Percentiles rank a stretch among this genome's conserved stretches.
Evolutionary conservation across 768 basidiomycete genomes (phyloP).

Genomic region (Serendipita sp.): DNA sequence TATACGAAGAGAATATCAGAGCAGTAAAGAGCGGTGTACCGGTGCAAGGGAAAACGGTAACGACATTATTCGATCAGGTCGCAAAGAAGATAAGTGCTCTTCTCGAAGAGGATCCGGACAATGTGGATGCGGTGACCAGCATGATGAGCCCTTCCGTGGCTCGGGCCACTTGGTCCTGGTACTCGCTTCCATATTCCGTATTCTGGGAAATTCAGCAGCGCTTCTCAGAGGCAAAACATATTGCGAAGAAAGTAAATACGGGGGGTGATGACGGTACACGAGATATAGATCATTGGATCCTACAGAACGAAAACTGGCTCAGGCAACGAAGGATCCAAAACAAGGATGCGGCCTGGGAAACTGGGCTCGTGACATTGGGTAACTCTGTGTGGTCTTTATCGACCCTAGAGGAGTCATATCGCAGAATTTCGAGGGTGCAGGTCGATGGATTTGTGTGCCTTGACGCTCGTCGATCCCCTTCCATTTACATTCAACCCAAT

Average conservation of each 20-base stretch:
- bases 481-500: conserved; percentile 7
- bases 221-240: background rate
- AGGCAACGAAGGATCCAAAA: background rate
- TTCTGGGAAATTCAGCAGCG: background rate
- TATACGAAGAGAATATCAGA: background rate
- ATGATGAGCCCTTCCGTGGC: background rate
- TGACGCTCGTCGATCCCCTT: conserved; percentile 5
- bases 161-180: background rate
- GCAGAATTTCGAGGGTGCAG: background rate
- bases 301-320: background rate
- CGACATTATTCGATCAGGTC: background rate
- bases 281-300: background rate
- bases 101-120: background rate
- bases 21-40: background rate
- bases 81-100: background rate
- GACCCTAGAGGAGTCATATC: background rate
- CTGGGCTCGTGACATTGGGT: background rate
- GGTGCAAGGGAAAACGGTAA: background rate
- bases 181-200: background rate
- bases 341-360: background rate
- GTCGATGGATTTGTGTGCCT: conserved; percentile 6
- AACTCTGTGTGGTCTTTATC: background rate
- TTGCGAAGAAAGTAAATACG: background rate
- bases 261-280: background rate
- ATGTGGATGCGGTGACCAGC: background rate